These are phyloP conservation scores for Geum urbanum DNA, from an alignment of 306 rosid species.

Conservation along the genomic window DNA sequence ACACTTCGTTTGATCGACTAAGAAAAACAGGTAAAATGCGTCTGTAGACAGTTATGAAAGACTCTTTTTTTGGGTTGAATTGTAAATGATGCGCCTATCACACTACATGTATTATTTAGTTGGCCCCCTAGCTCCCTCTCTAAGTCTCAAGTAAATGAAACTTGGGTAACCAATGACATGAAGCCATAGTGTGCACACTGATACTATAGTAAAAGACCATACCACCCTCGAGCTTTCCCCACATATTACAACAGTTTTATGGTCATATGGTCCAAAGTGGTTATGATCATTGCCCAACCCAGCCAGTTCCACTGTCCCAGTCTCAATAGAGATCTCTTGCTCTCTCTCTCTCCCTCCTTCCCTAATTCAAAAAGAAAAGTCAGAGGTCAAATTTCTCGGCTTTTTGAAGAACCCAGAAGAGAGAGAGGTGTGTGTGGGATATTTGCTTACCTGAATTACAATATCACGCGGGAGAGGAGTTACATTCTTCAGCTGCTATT, in stretches of 20 bases:
- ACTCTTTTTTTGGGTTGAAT: too few species aligned
- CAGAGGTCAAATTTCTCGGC: slow-evolving; percentile 20
- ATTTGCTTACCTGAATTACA: slow-evolving; percentile 89
- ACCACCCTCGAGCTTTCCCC: not conserved
- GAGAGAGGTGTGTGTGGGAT: slow-evolving; percentile 79
- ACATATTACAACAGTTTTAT: too few species aligned
- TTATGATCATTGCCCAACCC: too few species aligned
- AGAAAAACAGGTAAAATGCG: too few species aligned
- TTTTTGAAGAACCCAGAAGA: slow-evolving; percentile 1
- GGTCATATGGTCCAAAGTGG: not conserved
- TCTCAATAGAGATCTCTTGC: not conserved
- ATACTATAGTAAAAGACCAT: slow-evolving; percentile 1
- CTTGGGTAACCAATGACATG: not conserved
- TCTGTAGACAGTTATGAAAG: too few species aligned
- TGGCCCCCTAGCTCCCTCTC: too few species aligned
- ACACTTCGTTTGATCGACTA: too few species aligned
- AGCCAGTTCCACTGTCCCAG: not conserved
- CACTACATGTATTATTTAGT: too few species aligned
- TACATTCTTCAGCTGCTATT: slow-evolving; percentile 84
- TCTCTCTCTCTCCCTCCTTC: not conserved
- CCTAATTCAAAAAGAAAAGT: slow-evolving; percentile 4
- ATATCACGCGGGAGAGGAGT: slow-evolving; percentile 71
- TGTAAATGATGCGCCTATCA: too few species aligned
- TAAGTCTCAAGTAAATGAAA: too few species aligned
- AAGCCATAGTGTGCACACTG: slow-evolving; percentile 17